phyloP scores from a whole-genome alignment of 2,329 filamentous ascomycete genomes.

The Exophiala lecanii-corni region DNA sequence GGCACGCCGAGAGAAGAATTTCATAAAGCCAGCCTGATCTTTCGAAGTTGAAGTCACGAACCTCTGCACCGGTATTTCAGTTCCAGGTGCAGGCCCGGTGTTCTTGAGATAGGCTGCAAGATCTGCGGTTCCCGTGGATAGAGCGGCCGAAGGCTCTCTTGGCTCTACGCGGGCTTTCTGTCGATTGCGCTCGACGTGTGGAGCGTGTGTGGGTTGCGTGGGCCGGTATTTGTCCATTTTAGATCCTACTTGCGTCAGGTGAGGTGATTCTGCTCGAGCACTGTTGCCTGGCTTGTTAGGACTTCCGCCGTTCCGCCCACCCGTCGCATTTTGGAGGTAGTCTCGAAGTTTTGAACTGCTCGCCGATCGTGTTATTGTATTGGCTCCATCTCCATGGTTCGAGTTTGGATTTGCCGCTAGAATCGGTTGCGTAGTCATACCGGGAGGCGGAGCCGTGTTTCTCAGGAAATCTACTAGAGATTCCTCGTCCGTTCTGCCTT shows the following conservation, averaged over 20 bases:
- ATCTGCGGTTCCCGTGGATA: slow-evolving; percentile 53
- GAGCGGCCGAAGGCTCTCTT: slow-evolving; percentile 11
- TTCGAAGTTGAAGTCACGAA: slow-evolving; percentile 19
- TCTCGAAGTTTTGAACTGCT: slow-evolving; percentile 23
- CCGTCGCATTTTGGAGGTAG: slow-evolving; percentile 14
- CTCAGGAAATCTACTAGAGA: slow-evolving; percentile 46
- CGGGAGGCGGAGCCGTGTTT: slow-evolving; percentile 39
- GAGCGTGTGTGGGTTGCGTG: slow-evolving; percentile 34
- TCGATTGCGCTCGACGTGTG: slow-evolving; percentile 36
- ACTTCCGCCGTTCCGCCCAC: slow-evolving; percentile 6
- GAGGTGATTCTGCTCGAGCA: slow-evolving; percentile 24
- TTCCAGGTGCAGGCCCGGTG: slow-evolving; percentile 55
- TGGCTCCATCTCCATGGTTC: slow-evolving; percentile 6
- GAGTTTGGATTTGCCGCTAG: slow-evolving; percentile 16
- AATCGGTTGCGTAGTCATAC: slow-evolving; percentile 29
- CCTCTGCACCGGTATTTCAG: slow-evolving; percentile 15
- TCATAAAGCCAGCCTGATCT: slow-evolving; percentile 32
- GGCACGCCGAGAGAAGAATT: slow-evolving; percentile 32
- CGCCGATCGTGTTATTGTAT: slow-evolving; percentile 12
- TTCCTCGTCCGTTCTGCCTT: slow-evolving; percentile 36
- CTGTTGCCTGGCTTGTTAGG: slow-evolving; percentile 10
- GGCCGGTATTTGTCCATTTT: slow-evolving; percentile 30
- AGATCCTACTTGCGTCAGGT: slow-evolving; percentile 27
- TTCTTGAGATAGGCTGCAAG: slow-evolving; percentile 68
- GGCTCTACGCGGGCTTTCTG: slow-evolving; percentile 23